Conservation (phyloP, 768 basidiomycete genomes). For the Auriscalpium microsporum region DNA sequence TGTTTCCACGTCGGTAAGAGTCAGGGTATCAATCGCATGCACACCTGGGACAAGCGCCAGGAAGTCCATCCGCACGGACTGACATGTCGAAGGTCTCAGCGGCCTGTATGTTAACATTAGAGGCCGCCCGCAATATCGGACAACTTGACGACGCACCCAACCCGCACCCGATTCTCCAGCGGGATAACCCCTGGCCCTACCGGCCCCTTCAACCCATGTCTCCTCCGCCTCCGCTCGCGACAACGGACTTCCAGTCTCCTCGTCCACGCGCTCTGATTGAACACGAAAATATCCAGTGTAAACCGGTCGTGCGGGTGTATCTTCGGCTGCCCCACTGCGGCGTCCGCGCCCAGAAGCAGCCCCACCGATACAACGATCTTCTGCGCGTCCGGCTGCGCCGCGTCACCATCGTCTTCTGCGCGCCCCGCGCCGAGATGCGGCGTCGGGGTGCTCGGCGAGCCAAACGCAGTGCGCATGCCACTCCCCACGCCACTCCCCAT, state of each 20-base stretch:
- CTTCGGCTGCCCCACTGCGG: slow-evolving; percentile 26
- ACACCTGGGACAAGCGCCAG: slow-evolving; percentile 74
- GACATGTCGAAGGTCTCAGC: slow-evolving; percentile 71
- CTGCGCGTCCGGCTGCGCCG: slow-evolving; percentile 36
- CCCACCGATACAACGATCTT: slow-evolving; percentile 68
- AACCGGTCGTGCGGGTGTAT: slow-evolving; percentile 72
- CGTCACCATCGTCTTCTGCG: slow-evolving; percentile 27
- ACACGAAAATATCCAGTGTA: slow-evolving; percentile 80
- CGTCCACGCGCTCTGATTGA: slow-evolving; percentile 70
- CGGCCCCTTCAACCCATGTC: slow-evolving; percentile 28
- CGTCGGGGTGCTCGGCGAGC: slow-evolving; percentile 45
- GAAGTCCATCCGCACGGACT: slow-evolving; percentile 82
- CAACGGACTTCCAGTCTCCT: slow-evolving; percentile 71
- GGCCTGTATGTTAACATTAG: slow-evolving; percentile 38
- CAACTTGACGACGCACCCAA: slow-evolving; percentile 51
- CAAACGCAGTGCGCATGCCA: slow-evolving; percentile 30
- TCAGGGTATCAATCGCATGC: slow-evolving; percentile 64
- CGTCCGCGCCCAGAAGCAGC: slow-evolving; percentile 17
- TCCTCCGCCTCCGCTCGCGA: slow-evolving; percentile 42
- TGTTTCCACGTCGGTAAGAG: slow-evolving; percentile 67
- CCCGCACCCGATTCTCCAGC: slow-evolving; percentile 66
- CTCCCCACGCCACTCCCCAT: slow-evolving; percentile 26
- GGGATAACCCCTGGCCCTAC: slow-evolving; percentile 59
- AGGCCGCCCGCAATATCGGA: background rate
- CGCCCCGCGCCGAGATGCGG: slow-evolving; percentile 38